Evolutionary conservation across 2,329 filamentous ascomycete species (phyloP).

Genomic region (Fusarium hostae): DNA sequence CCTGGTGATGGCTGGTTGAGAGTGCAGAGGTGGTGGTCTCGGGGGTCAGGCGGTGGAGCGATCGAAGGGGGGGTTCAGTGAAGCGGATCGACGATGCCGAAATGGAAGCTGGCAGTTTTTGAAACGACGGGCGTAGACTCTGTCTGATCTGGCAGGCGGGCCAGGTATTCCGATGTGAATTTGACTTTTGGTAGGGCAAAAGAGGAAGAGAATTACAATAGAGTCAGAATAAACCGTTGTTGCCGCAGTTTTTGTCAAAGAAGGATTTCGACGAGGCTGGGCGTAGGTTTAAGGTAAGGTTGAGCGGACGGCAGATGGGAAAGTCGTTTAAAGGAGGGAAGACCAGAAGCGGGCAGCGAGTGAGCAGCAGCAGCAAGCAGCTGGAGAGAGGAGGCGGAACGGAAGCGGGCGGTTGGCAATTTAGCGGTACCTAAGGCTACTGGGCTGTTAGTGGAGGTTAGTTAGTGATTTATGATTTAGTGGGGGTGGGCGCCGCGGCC

Average conservation of each 20-base stretch:
- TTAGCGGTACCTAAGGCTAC: slow-evolving; percentile 11
- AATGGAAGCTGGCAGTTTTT: neutral
- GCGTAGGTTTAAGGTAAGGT: slow-evolving; percentile 30
- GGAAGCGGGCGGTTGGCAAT: slow-evolving; percentile 29
- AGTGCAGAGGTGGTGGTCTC: slow-evolving; percentile 32
- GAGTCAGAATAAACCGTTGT: slow-evolving; percentile 8
- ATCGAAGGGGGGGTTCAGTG: slow-evolving; percentile 40
- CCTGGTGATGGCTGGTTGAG: slow-evolving; percentile 31
- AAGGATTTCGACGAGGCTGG: slow-evolving; percentile 29
- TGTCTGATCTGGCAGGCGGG: slow-evolving; percentile 31
- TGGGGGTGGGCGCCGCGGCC: slow-evolving; percentile 1
- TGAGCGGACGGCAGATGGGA: slow-evolving; percentile 33
- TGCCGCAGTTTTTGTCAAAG: slow-evolving; percentile 22
- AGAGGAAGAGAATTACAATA: slow-evolving; percentile 8
- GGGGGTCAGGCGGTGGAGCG: slow-evolving; percentile 43
- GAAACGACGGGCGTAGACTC: neutral
- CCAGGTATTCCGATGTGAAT: slow-evolving; percentile 27
- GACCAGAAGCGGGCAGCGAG: neutral
- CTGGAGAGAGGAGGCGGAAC: slow-evolving; percentile 23
- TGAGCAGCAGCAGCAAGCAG: neutral
- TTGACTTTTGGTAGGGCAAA: neutral
- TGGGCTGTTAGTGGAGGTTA: neutral
- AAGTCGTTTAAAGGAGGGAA: slow-evolving; percentile 39
- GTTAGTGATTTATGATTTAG: slow-evolving; percentile 1
- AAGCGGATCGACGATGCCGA: slow-evolving; percentile 38